Base-by-base conservation (phyloP, 371 early-diverging fungal genomes). In the Basidiobolus heterosporus region DNA sequence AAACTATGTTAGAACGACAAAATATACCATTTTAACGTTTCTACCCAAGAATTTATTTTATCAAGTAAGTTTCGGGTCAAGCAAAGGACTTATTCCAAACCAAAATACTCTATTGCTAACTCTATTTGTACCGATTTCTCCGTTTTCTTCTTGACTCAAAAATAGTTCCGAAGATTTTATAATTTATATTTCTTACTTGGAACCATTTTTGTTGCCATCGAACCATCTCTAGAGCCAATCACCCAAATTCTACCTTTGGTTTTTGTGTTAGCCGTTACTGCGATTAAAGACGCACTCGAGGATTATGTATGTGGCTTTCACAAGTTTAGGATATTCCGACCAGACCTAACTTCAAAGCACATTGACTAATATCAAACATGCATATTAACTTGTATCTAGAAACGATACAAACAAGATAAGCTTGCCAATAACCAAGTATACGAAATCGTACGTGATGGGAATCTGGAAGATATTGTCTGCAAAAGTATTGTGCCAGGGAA, bases 31-130 rank as follows among this genome's bases (percentile, higher is more conserved):
- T 17, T 58, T 72, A 45, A 76, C 79, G 8, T 97, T 97, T 65
- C 30, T 93, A 11, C 88, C 88, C 15, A 77, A 80, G 57, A 88
- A 91, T 51, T 53, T 93, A 16, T 85, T 75, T 56, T 87, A 86
- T 50, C 94, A 97, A 62, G 85, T 92, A 53, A 74, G 82, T 42
- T 72, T 72, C 53, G 63, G 70, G 17, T 86, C 88, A 51, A 94
- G 94, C 59, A 50, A 91, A 16, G 93, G 4, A 17, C 15, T 14
- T 40, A 40, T 7, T 40, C 19, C 7, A 40, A 3, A 3, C 15
- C 19, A 40, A 3, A 13, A 14, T 3, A 13, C 17, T 13, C 14
- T 41, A 44, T 40, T 15, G 30, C 9, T 46, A 39, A 91, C 67
- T 97, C n/a, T n/a, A n/a, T n/a, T n/a, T n/a, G n/a, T n/a, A n/a